Percentiles rank a stretch among this genome's conserved stretches.
Conservation (phyloP, 257 asterid genomes). For the Ballota nigra region DNA sequence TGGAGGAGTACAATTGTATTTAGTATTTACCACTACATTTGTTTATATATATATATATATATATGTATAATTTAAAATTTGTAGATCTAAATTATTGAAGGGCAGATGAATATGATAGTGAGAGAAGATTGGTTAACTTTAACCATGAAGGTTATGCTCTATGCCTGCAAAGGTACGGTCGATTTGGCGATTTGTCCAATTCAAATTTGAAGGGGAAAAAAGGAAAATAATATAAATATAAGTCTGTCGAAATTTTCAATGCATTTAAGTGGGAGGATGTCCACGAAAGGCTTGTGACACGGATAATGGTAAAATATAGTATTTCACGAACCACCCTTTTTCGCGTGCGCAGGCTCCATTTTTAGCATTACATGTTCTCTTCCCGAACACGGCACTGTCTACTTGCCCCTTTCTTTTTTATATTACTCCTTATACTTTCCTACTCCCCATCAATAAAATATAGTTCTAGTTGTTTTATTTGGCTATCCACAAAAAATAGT, state of each 20-base stretch:
- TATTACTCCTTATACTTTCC: too few species aligned
- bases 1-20: too few species aligned
- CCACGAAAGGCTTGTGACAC: constrained; percentile 1
- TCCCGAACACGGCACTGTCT: not conserved
- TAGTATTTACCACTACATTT: too few species aligned
- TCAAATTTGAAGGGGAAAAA: not conserved
- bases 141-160: not conserved
- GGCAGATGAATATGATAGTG: too few species aligned
- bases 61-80: too few species aligned
- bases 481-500: too few species aligned
- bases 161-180: not conserved
- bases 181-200: not conserved
- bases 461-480: too few species aligned
- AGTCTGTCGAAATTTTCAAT: not conserved
- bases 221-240: not conserved
- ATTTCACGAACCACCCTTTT: constrained; percentile 11
- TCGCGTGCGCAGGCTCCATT: constrained; percentile 14
- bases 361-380: not conserved
- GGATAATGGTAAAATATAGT: constrained; percentile 8
- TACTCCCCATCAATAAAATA: too few species aligned
- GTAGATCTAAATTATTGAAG: too few species aligned
- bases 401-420: not conserved
- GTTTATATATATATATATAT: too few species aligned
- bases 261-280: not conserved
- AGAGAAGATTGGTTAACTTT: not conserved